A percentile compares a stretch with the other conserved stretches of the same genome.
Conservation (phyloP, 305 asterid species). For the Solanum hybrid region DNA sequence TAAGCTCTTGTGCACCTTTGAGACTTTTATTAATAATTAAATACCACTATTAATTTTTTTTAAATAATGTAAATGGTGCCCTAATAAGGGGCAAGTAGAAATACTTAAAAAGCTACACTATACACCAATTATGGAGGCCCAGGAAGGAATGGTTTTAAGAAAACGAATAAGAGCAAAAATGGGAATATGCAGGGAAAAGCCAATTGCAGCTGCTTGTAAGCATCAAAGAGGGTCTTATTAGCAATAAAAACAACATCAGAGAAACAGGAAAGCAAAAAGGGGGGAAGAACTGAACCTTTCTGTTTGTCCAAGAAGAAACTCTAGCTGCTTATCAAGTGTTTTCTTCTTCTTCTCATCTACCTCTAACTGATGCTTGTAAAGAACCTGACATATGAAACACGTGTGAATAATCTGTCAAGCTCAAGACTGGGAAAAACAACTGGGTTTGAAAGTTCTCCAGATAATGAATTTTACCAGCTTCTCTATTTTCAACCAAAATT, state of each 20-base stretch:
- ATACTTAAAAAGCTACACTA: background rate
- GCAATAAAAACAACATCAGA: background rate
- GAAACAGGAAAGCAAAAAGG: background rate
- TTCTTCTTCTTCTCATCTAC: conserved; percentile 90
- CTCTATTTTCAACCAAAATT: conserved; percentile 95
- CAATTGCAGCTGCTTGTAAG: background rate
- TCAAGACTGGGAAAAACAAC: background rate
- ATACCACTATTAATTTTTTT: background rate
- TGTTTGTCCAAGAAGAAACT: conserved; percentile 99
- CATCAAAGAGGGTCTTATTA: background rate
- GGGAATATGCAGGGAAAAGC: background rate
- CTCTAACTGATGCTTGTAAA: conserved; percentile 90
- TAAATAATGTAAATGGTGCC: background rate
- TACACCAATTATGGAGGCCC: background rate
- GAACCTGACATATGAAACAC: conserved; percentile 50
- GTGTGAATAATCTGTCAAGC: conserved; percentile 11
- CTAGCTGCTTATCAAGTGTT: conserved; percentile 92
- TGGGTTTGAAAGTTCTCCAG: background rate
- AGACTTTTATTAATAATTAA: background rate
- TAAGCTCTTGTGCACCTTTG: background rate
- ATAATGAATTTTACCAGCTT: conserved; percentile 61
- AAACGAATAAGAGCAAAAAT: background rate
- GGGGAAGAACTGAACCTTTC: conserved; percentile 49
- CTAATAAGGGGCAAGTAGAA: background rate
- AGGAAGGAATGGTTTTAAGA: background rate